phyloP scores from a whole-genome alignment of 306 rosid genomes.

The Fragaria nilgerrensis region DNA sequence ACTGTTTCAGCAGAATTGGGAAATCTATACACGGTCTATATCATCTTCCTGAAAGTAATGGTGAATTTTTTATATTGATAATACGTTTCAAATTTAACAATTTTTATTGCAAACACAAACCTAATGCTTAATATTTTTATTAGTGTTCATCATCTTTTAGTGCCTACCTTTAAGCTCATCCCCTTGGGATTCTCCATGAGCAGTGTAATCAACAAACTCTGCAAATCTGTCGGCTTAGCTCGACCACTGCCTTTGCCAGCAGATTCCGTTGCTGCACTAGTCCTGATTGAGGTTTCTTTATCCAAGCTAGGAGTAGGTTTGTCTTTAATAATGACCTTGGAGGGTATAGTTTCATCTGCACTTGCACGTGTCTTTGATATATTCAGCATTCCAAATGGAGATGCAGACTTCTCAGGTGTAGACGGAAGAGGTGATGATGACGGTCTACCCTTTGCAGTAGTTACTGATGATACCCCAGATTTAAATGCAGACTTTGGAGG shows the following conservation, averaged over 20 bases:
- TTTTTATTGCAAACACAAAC: background rate
- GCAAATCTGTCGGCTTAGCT: constrained; percentile 67
- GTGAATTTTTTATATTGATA: background rate
- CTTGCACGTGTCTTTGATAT: constrained; percentile 39
- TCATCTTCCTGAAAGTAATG: background rate
- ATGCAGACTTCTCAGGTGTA: constrained; percentile 65
- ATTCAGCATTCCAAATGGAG: constrained; percentile 63
- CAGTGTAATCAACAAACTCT: constrained; percentile 58
- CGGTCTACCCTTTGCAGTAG: constrained; percentile 56
- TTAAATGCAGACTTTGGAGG: constrained; percentile 59
- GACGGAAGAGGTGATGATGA: constrained; percentile 73
- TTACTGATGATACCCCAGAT: constrained; percentile 52
- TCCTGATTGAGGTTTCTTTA: constrained; percentile 52
- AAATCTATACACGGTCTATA: background rate
- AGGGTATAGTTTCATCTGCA: constrained; percentile 52
- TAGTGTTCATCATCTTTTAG: background rate
- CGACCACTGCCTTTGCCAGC: constrained; percentile 57
- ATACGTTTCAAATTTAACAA: background rate
- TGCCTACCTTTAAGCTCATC: constrained; percentile 67
- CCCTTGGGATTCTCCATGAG: constrained; percentile 82
- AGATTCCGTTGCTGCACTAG: constrained; percentile 40
- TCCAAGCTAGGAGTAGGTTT: constrained; percentile 47
- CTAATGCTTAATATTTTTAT: background rate
- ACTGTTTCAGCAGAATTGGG: background rate
- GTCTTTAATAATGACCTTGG: constrained; percentile 51